Base-by-base conservation (phyloP, 2,329 filamentous ascomycete genomes). In the Gyromitra esculenta region DNA sequence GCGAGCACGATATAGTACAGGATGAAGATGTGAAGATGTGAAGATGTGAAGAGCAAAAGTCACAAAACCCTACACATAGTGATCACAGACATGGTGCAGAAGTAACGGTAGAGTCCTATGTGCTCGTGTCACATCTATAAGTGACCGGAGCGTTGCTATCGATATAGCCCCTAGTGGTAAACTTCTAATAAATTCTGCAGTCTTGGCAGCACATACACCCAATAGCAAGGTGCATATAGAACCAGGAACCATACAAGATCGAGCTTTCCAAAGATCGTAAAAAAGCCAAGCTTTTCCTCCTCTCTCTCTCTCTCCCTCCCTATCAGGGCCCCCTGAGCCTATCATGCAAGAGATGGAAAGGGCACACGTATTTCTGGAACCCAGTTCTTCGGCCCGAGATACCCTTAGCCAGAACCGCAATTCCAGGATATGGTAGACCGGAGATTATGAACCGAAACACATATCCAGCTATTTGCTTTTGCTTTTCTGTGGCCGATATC, bases 231-330 rank as follows among this genome's bases (percentile, higher is more conserved):
- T 31, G 37, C 25, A 39, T 57, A 54, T 54, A 21, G 54, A 48
- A 37, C 35, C 66, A 41, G 54, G 66, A 60, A 56, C 48, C 43
- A 37, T 13, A 31, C 35, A 37, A 18, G 54, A 59, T 60, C 25
- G 15, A 69, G 45, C 25, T 54, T 63, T 31, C 48, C 66, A 52
- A n/a, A 21, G 37, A 70, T 70, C 41, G 25, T 57, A 39, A 54
- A 4, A 6, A 52, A 62, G 56, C 67, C n/a, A 62, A 54, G 43
- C 43, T 60, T 59, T 56, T 18, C n/a, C 18, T 15, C 43, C 43
- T 31, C 11, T 15, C 18, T 39, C 48, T 59, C 52, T 31, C 25
- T 31, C n/a, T 50, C 41, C 41, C 41, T 41, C 11, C 18, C 18
- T 60, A 59, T 68, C 52, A 39, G 63, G 31, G 11, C 48, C 5